Percentiles rank a stretch among this genome's conserved stretches.
Conservation (phyloP, 139 green algal species). For the Dunaliella primolecta region DNA sequence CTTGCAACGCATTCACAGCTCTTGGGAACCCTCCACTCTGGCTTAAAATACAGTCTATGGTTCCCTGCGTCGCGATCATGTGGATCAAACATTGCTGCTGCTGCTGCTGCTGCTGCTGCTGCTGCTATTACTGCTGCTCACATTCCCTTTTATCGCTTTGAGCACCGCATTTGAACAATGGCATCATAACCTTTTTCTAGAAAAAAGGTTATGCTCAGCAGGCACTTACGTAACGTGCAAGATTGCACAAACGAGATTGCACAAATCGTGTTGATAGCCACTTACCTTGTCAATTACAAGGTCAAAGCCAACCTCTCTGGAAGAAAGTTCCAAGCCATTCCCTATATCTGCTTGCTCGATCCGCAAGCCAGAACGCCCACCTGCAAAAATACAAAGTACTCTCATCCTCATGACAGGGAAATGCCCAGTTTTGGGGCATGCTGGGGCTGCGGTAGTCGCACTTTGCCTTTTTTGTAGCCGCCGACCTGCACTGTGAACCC, state of each 20-base stretch:
- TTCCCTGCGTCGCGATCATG: constrained; percentile 4
- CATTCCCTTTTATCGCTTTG: not conserved
- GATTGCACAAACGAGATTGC: not conserved
- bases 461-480: too few species aligned
- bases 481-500: too few species aligned
- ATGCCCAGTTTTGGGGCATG: too few species aligned
- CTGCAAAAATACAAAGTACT: too few species aligned
- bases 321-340: not conserved
- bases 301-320: not conserved
- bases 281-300: constrained; percentile 16
- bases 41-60: constrained; percentile 11
- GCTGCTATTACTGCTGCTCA: not conserved
- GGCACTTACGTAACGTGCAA: not conserved
- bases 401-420: too few species aligned
- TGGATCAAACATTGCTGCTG: not conserved
- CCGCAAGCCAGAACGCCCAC: not conserved
- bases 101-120: not conserved
- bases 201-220: not conserved
- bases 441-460: too few species aligned
- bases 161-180: not conserved
- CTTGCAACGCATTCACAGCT: not conserved
- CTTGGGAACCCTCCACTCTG: not conserved
- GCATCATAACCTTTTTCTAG: not conserved
- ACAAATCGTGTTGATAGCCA: not conserved
- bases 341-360: not conserved